Base-by-base conservation (phyloP, 176 grass and related monocot species). In the Aegilops tauschii region DNA sequence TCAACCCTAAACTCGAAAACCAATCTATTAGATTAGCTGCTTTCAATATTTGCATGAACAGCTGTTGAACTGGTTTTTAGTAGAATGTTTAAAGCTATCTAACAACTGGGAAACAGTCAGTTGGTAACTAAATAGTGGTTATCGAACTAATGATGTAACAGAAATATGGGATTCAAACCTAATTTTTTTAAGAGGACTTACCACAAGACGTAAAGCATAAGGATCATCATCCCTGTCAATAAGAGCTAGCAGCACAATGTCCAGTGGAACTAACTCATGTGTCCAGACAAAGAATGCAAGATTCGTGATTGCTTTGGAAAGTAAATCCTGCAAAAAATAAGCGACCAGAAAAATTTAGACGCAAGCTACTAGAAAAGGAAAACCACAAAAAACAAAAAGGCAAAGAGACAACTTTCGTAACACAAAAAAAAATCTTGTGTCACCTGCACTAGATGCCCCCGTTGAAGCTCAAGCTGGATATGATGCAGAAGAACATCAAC, bases 401-500 rank as follows among this genome's bases (percentile, higher is more conserved):
- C 27, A 76, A 90, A 58, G 4, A 34, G 30, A 29, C 23, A 49
- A 25, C 8, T 70, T 52, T 49, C 35, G 47, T 69, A 72, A 68
- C 45, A 69, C 39, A 73, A 69, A 80, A 30, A 12, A 76, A 30
- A 82, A 11, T 90, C 72, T 79, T 62, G 13, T 79, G 74, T 77
- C 40, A 98, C 97, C 97, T 98, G 97, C 21, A 58, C 87, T 88
- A 73, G 82, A 91, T 88, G 94, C 16, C 89, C 94, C 80, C 88
- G 91, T 85, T 98, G 94, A 85, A 92, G 62, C 73, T 97, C 94
- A 70, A 90, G 70, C 70, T 96, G 97, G 80, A 98, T 96, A 84
- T 98, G 97, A 87, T 96, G 97, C 65, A 98, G 87, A 94, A 98
- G 97, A 87, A 96, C 87, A 90, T 98, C 97, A 72, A 96, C 97